These are phyloP conservation scores for Hypoxylon lienhwacheense DNA, from an alignment of 495 filamentous ascomycete species.

Conservation along the genomic window DNA sequence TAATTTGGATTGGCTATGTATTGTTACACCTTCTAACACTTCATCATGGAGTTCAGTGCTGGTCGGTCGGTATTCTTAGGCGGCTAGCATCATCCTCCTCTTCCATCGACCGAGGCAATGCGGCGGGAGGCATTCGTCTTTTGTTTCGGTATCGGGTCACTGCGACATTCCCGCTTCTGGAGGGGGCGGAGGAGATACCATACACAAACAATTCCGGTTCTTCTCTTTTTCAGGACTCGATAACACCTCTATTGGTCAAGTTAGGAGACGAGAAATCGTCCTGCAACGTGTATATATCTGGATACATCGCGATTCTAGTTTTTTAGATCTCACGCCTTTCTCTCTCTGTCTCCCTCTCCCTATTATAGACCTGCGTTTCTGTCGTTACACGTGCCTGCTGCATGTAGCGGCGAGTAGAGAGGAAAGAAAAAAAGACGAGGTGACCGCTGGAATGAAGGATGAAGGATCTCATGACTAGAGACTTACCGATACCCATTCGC, in stretches of 20 bases:
- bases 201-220: not conserved
- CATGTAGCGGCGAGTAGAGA: not conserved
- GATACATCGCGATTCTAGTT: not conserved
- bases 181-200: conserved; percentile 26
- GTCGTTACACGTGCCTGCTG: not conserved
- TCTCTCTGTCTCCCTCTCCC: too few species aligned
- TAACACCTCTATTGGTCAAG: conserved; percentile 2
- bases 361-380: too few species aligned
- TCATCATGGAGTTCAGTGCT: conserved; percentile 2
- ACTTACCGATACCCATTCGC: too few species aligned
- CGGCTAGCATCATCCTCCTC: conserved; percentile 7
- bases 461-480: too few species aligned
- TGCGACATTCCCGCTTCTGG: conserved; percentile 1
- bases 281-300: conserved; percentile 3
- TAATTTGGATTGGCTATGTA: conserved; percentile 18
- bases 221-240: not conserved
- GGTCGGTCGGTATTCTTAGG: conserved; percentile 8
- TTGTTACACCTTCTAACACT: conserved; percentile 1
- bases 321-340: not conserved
- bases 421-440: too few species aligned
- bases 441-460: too few species aligned
- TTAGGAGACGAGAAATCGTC: not conserved
- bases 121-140: not conserved
- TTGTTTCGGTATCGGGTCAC: not conserved
- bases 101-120: not conserved